A percentile compares a stretch with the other conserved stretches of the same genome.
These are phyloP conservation scores for Cutaneotrichosporon mucoides DNA, from an alignment of 1,284 basidiomycete genomes.

Conservation along the genomic window DNA sequence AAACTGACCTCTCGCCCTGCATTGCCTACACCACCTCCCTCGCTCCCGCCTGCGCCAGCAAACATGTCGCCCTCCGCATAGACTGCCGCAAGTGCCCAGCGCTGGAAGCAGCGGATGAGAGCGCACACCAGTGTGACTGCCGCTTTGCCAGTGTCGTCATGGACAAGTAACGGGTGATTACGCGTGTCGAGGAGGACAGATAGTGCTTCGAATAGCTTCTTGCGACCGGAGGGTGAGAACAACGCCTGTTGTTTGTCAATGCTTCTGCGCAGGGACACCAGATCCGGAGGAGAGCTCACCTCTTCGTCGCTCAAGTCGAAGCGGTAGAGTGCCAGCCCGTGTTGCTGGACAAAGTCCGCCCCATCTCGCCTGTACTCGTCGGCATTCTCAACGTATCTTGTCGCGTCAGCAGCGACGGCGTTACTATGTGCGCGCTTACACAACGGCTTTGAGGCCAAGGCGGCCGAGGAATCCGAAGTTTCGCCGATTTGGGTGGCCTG, in stretches of 20 bases:
- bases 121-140: constrained; percentile 37
- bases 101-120: constrained; percentile 38
- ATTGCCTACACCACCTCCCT: constrained; percentile 43
- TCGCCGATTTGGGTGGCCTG: constrained; percentile 48
- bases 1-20: constrained; percentile 39
- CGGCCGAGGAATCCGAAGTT: constrained; percentile 45
- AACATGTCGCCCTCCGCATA: constrained; percentile 47
- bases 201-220: constrained; percentile 22
- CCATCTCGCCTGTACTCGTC: constrained; percentile 43
- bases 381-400: constrained; percentile 37
- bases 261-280: background rate
- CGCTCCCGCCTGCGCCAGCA: constrained; percentile 45
- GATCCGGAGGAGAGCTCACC: constrained; percentile 1
- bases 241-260: constrained; percentile 19
- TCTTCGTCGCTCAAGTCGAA: constrained; percentile 39
- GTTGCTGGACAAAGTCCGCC: constrained; percentile 31
- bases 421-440: constrained; percentile 25
- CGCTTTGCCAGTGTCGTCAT: constrained; percentile 47
- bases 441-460: constrained; percentile 43
- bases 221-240: constrained; percentile 22
- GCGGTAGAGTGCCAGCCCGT: constrained; percentile 27
- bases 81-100: constrained; percentile 42
- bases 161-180: constrained; percentile 42
- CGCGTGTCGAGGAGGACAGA: constrained; percentile 34
- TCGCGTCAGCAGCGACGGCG: background rate